Conservation (phyloP, 1,284 basidiomycete genomes). For the Microbotryum scabiosae region DNA sequence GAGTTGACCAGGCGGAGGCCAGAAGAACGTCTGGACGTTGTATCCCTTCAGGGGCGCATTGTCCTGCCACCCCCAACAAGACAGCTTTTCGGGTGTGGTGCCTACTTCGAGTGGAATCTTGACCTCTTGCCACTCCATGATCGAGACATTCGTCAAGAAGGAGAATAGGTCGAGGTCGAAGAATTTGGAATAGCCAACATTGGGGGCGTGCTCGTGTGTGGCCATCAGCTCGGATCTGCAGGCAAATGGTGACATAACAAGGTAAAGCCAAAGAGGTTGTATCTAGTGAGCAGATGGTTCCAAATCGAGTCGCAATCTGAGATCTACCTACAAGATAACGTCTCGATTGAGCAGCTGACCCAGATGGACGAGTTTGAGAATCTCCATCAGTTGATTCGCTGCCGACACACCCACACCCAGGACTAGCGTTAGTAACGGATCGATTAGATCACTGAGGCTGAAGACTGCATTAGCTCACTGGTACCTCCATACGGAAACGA, state of each 20-base stretch:
- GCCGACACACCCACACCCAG: not conserved
- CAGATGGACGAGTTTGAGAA: slow-evolving; percentile 28
- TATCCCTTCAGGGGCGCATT: slow-evolving; percentile 19
- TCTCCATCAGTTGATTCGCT: slow-evolving; percentile 27
- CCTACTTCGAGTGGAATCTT: slow-evolving; percentile 26
- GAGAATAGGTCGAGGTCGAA: slow-evolving; percentile 23
- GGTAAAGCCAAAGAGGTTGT: not conserved
- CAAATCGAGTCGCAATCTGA: not conserved
- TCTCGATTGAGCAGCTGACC: slow-evolving; percentile 20
- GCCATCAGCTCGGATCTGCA: slow-evolving; percentile 24
- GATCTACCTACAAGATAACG: slow-evolving; percentile 17
- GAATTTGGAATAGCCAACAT: slow-evolving; percentile 20
- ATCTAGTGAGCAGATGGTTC: not conserved
- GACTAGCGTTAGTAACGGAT: not conserved
- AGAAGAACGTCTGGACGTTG: slow-evolving; percentile 26
- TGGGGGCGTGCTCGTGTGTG: slow-evolving; percentile 20
- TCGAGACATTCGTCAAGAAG: slow-evolving; percentile 23
- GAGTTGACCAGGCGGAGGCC: slow-evolving; percentile 25
- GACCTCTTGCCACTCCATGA: slow-evolving; percentile 27
- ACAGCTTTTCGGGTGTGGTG: slow-evolving; percentile 18
- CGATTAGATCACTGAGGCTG: not conserved
- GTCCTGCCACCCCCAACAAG: slow-evolving; percentile 28
- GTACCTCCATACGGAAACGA: slow-evolving; percentile 26
- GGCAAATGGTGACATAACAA: not conserved
- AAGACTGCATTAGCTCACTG: slow-evolving; percentile 6